phyloP scores from a whole-genome alignment of 176 grass and related monocot genomes.

The Ensete ventricosum region DNA sequence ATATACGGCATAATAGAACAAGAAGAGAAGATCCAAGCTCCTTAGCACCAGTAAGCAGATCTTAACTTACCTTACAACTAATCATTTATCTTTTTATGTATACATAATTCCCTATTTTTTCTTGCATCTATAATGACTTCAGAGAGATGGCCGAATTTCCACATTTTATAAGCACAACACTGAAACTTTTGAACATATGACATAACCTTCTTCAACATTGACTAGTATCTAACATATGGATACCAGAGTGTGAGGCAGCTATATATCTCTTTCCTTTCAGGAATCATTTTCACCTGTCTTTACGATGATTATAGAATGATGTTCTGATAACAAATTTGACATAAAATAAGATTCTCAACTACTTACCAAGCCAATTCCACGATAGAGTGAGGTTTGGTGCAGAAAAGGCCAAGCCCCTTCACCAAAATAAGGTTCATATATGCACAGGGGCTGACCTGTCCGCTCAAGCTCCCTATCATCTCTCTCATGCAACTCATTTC shows the following conservation, averaged over 20 bases:
- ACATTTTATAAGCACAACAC: not conserved
- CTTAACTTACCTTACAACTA: not conserved
- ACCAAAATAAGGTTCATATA: slow-evolving; percentile 98
- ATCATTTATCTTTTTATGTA: not conserved
- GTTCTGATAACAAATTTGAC: not conserved
- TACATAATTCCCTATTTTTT: not conserved
- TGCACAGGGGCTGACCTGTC: slow-evolving; percentile 90
- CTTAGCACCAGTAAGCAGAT: not conserved
- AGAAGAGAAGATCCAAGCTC: not conserved
- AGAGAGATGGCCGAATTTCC: not conserved
- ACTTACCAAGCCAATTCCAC: slow-evolving; percentile 96
- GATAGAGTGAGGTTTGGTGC: slow-evolving; percentile 73
- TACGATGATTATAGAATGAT: not conserved
- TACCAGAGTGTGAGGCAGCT: not conserved
- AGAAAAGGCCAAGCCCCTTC: slow-evolving; percentile 92
- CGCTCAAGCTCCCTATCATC: slow-evolving; percentile 92
- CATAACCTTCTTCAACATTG: not conserved
- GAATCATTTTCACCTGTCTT: not conserved
- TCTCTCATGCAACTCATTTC: slow-evolving; percentile 92
- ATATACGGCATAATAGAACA: too few species aligned
- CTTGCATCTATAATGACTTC: not conserved
- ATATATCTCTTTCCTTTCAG: not conserved
- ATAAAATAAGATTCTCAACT: slow-evolving; percentile 1
- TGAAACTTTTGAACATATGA: not conserved
- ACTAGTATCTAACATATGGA: not conserved